Evolutionary conservation across 768 basidiomycete genomes (phyloP).

Genomic region (Chalciporus sphaerocephalus): DNA sequence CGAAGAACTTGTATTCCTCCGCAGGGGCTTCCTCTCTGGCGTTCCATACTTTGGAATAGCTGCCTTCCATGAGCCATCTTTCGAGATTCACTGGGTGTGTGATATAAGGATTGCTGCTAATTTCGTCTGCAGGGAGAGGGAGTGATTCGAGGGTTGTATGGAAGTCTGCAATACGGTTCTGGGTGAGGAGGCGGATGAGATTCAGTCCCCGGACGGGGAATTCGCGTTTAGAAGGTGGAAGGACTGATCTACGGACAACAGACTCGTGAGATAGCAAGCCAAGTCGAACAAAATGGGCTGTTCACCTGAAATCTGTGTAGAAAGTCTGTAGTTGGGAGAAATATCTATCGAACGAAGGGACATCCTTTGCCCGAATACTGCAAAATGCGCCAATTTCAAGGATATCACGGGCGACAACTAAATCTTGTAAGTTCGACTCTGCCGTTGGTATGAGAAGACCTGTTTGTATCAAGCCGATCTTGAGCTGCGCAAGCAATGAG

Average conservation of each 20-base stretch:
- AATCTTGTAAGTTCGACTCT: conserved; percentile 58
- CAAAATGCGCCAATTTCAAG: conserved; percentile 95
- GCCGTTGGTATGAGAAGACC: conserved; percentile 74
- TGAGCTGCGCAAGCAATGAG: conserved; percentile 62
- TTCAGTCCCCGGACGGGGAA: conserved; percentile 88
- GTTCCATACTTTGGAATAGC: conserved; percentile 96
- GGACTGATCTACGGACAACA: conserved; percentile 46
- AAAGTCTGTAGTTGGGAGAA: conserved; percentile 88
- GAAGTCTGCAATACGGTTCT: conserved; percentile 96
- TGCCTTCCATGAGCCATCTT: conserved; percentile 97
- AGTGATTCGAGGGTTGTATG: conserved; percentile 94
- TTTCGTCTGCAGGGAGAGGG: conserved; percentile 61
- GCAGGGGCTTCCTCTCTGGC: conserved; percentile 89
- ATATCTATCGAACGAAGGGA: conserved; percentile 93
- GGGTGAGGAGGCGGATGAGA: conserved; percentile 90
- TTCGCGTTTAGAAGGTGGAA: conserved; percentile 83
- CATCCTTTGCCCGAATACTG: conserved; percentile 83
- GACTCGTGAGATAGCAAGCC: conserved; percentile 4
- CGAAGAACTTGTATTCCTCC: conserved; percentile 92
- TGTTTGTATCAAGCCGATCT: conserved; percentile 76
- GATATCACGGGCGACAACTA: conserved; percentile 82
- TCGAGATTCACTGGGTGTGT: conserved; percentile 89
- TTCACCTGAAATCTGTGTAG: conserved; percentile 79
- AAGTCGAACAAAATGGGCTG: conserved; percentile 5
- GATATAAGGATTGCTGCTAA: conserved; percentile 67